Evolutionary conservation across 2,329 filamentous ascomycete genomes (phyloP).

Genomic region (Colletotrichum neosansevieriae): DNA sequence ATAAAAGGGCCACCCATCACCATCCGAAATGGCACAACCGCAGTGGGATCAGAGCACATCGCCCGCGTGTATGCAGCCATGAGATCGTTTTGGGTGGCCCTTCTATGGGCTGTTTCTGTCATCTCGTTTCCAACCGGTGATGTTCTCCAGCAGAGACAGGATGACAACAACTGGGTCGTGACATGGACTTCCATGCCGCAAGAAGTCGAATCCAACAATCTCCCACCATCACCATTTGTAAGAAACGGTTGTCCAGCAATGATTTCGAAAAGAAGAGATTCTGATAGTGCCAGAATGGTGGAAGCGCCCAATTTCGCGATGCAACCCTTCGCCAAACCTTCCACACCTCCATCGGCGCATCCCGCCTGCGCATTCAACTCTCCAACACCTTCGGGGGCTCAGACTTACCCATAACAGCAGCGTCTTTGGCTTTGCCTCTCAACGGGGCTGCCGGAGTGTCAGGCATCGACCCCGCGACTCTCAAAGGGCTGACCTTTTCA

Average conservation of each 20-base stretch:
- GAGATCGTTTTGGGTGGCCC: background rate
- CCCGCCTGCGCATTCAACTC: slow-evolving; percentile 70
- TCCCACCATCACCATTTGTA: slow-evolving; percentile 72
- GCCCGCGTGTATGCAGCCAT: background rate
- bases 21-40: background rate
- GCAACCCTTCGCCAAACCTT: slow-evolving; percentile 76
- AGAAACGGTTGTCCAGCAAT: slow-evolving; percentile 41
- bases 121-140: background rate
- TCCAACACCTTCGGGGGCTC: slow-evolving; percentile 75
- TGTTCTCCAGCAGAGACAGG: slow-evolving; percentile 31
- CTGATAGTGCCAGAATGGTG: slow-evolving; percentile 45
- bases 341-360: slow-evolving; percentile 67
- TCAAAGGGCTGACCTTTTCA: slow-evolving; percentile 69
- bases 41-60: background rate
- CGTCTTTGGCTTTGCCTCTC: slow-evolving; percentile 67
- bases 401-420: slow-evolving; percentile 69
- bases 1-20: slow-evolving; percentile 4
- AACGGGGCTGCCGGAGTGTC: slow-evolving; percentile 66
- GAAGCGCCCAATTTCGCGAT: slow-evolving; percentile 64
- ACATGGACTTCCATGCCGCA: slow-evolving; percentile 77
- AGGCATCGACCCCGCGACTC: slow-evolving; percentile 63
- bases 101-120: slow-evolving; percentile 1
- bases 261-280: background rate
- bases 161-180: slow-evolving; percentile 69
- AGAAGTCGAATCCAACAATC: slow-evolving; percentile 70